A percentile compares a stretch with the other conserved stretches of the same genome.
phyloP scores from a whole-genome alignment of 495 filamentous ascomycete genomes.

The Aspergillus funiculosus region DNA sequence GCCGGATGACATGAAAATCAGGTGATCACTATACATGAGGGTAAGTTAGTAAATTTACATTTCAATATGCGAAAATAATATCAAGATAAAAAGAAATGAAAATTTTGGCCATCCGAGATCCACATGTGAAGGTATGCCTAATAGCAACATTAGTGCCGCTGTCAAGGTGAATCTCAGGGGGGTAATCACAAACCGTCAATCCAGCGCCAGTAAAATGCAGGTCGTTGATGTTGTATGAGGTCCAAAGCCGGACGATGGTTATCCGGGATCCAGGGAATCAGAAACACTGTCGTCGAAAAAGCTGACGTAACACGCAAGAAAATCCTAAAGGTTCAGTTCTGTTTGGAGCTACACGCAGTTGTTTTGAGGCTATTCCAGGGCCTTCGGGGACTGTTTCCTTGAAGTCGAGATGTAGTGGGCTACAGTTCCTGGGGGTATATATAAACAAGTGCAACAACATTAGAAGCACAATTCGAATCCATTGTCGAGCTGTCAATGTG shows the following conservation, averaged over 20 bases:
- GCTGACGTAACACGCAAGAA: no score
- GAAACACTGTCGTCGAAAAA: no score
- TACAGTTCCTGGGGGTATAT: slow-evolving; percentile 1
- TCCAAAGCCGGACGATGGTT: slow-evolving; percentile 9
- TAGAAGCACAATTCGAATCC: slow-evolving; percentile 7
- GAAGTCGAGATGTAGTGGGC: slow-evolving; percentile 7
- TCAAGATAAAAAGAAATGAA: slow-evolving; percentile 14
- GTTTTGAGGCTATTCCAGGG: neutral
- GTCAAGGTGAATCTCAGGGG: neutral
- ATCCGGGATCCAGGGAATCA: neutral
- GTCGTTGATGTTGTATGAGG: neutral
- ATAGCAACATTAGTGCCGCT: slow-evolving; percentile 10
- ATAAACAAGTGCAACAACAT: slow-evolving; percentile 14
- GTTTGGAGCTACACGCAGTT: neutral
- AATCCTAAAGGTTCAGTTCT: no score
- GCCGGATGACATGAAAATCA: slow-evolving; percentile 15
- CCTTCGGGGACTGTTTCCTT: slow-evolving; percentile 10
- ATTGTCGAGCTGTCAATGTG: slow-evolving; percentile 1
- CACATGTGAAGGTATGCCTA: slow-evolving; percentile 17
- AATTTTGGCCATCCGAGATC: slow-evolving; percentile 25
- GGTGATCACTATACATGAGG: slow-evolving; percentile 26
- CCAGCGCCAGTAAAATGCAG: neutral
- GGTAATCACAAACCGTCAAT: neutral
- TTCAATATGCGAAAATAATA: slow-evolving; percentile 9
- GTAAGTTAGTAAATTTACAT: slow-evolving; percentile 33